phyloP scores from a whole-genome alignment of 2,329 filamentous ascomycete genomes.

The Cytospora mali region DNA sequence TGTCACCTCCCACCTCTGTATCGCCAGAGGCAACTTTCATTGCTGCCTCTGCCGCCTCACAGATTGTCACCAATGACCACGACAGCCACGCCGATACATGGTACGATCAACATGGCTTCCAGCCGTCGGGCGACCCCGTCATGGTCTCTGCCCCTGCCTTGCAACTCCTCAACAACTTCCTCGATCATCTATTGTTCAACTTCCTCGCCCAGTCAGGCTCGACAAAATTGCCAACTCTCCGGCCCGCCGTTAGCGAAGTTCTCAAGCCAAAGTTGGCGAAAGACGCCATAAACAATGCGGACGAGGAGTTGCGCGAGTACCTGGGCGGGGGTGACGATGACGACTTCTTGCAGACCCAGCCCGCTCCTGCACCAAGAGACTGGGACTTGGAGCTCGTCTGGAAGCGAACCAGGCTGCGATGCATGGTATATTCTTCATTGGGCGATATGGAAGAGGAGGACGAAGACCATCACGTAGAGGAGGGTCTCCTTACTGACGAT shows the following conservation, averaged over 20 bases:
- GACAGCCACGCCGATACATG: slow-evolving; percentile 72
- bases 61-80: slow-evolving; percentile 88
- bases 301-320: slow-evolving; percentile 71
- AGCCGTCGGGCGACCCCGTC: slow-evolving; percentile 68
- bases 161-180: slow-evolving; percentile 82
- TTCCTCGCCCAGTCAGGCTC: slow-evolving; percentile 81
- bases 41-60: slow-evolving; percentile 81
- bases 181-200: slow-evolving; percentile 91
- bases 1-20: slow-evolving; percentile 68
- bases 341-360: slow-evolving; percentile 61
- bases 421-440: slow-evolving; percentile 97
- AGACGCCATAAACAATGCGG: slow-evolving; percentile 51
- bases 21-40: slow-evolving; percentile 85
- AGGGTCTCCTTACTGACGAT: slow-evolving; percentile 69
- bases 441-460: slow-evolving; percentile 98
- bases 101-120: slow-evolving; percentile 69
- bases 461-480: slow-evolving; percentile 84
- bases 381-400: slow-evolving; percentile 94
- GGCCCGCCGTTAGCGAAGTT: slow-evolving; percentile 82
- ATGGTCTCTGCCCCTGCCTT: slow-evolving; percentile 74
- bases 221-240: slow-evolving; percentile 72
- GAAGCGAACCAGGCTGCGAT: slow-evolving; percentile 89
- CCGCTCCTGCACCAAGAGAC: slow-evolving; percentile 54
- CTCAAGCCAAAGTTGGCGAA: slow-evolving; percentile 86
- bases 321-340: slow-evolving; percentile 79